Conservation (phyloP, 2,329 filamentous ascomycete species). For the Ascosphaera aggregata region DNA sequence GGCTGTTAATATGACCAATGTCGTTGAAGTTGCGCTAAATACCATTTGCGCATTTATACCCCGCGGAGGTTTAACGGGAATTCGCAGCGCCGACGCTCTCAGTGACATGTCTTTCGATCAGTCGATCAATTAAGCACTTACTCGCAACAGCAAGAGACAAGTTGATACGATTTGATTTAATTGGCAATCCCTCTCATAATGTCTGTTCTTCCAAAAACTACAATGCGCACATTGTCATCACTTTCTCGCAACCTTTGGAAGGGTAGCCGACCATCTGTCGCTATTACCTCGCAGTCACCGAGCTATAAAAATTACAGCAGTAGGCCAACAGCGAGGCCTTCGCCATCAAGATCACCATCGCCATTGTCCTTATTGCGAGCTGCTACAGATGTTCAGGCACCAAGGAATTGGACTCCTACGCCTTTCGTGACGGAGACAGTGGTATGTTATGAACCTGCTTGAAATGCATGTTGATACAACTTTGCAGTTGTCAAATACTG, state of each 20-base stretch:
- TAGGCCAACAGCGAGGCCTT: neutral
- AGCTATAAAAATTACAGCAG: neutral
- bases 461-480: neutral
- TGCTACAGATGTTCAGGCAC: slow-evolving; percentile 5
- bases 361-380: neutral
- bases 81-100: no score
- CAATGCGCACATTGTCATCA: neutral
- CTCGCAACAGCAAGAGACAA: no score
- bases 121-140: no score
- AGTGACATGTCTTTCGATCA: no score
- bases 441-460: slow-evolving; percentile 18
- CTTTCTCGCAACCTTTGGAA: neutral
- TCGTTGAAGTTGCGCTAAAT: no score
- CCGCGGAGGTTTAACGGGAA: neutral
- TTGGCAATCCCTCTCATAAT: neutral
- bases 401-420: slow-evolving; percentile 26
- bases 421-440: slow-evolving; percentile 32
- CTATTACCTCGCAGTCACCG: neutral
- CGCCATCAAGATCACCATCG: neutral
- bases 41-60: no score
- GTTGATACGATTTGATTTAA: no score
- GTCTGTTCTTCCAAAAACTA: neutral
- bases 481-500: slow-evolving; percentile 2
- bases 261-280: neutral
- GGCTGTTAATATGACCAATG: neutral